phyloP scores from a whole-genome alignment of 768 basidiomycete species.

The Dacryopinax primogenitus region DNA sequence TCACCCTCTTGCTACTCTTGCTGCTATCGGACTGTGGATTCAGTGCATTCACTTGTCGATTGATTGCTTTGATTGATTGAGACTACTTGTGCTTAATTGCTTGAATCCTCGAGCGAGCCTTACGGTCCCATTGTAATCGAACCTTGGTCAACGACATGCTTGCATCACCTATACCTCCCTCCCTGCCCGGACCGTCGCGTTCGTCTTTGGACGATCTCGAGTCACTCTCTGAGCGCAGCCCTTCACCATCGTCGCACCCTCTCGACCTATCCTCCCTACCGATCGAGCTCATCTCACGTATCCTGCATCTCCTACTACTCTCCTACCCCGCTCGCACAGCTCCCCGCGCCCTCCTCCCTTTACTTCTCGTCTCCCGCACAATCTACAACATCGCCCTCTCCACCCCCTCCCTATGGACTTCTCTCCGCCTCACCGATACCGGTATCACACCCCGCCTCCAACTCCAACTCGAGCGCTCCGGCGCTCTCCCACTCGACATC shows the following conservation, averaged over 20 bases:
- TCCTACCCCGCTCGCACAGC: background rate
- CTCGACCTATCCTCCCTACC: background rate
- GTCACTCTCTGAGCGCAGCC: background rate
- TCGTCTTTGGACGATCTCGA: background rate
- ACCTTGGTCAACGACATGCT: background rate
- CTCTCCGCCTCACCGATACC: background rate
- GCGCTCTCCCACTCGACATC: background rate
- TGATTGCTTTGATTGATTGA: background rate
- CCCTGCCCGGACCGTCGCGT: background rate
- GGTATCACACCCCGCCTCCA: background rate
- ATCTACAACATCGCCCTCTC: background rate
- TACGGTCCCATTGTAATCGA: too few relatives aligned
- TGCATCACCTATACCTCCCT: background rate
- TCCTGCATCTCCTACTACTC: background rate
- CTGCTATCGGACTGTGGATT: too few relatives aligned
- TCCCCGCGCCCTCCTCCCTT: background rate
- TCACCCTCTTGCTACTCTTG: background rate
- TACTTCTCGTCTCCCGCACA: background rate
- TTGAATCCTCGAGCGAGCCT: too few relatives aligned
- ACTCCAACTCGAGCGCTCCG: background rate
- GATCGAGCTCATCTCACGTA: conserved; percentile 2
- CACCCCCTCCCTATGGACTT: background rate
- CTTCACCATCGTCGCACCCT: background rate
- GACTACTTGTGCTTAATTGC: too few relatives aligned
- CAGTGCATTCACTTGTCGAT: background rate